A percentile compares a stretch with the other conserved stretches of the same genome.
Conservation (phyloP, 1,284 basidiomycete species). For the Marasmius sp. region DNA sequence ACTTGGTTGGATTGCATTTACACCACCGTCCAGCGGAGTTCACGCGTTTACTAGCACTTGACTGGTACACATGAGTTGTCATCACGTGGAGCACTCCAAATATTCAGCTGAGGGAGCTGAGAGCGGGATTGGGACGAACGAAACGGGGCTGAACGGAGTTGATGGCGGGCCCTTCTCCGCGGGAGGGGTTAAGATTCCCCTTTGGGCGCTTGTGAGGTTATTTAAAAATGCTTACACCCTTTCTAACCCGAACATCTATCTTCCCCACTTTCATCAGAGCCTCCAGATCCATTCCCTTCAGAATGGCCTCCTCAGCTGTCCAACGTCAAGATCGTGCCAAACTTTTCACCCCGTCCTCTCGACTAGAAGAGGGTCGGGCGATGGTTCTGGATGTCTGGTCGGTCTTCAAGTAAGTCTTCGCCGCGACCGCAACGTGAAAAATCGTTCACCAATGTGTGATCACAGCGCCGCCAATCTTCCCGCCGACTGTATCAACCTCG, state of each 20-base stretch:
- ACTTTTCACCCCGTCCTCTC: conserved; percentile 63
- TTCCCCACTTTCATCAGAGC: background rate
- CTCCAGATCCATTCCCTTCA: background rate
- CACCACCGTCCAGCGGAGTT: too few relatives aligned
- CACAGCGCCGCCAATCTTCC: conserved; percentile 82
- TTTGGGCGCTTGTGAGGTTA: background rate
- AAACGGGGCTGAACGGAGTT: too few relatives aligned
- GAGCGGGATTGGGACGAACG: too few relatives aligned
- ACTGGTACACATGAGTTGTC: too few relatives aligned
- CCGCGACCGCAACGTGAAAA: background rate
- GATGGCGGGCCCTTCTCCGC: too few relatives aligned
- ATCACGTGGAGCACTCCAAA: too few relatives aligned
- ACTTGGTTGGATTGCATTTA: too few relatives aligned
- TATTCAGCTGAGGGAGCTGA: too few relatives aligned
- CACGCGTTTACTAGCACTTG: too few relatives aligned
- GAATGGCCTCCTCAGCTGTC: conserved; percentile 21
- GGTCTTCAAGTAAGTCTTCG: conserved; percentile 77
- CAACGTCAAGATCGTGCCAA: conserved; percentile 41
- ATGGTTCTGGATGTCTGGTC: conserved; percentile 88
- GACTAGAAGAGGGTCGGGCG: conserved; percentile 72
- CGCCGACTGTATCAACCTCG: conserved; percentile 85
- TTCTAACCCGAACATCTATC: background rate
- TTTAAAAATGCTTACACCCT: background rate
- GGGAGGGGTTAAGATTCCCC: too few relatives aligned
- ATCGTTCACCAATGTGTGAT: conserved; percentile 12